phyloP scores from a whole-genome alignment of 352 stramenopile species.

The Globisporangium middletonii region DNA sequence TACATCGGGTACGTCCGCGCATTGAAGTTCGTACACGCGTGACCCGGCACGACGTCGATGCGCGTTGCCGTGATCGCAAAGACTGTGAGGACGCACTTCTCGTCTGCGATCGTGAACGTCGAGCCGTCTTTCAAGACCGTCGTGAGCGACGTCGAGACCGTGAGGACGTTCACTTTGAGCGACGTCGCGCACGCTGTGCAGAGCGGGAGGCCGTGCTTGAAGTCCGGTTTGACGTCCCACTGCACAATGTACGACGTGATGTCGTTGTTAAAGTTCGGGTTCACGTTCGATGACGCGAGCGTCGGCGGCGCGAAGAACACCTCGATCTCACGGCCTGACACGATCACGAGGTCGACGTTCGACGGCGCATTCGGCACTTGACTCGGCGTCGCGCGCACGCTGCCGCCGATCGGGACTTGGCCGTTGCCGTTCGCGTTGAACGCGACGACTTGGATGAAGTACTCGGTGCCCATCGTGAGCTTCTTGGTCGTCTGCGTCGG shows the following conservation, averaged over 20 bases:
- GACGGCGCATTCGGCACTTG: conserved; percentile 86
- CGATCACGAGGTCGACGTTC: conserved; percentile 79
- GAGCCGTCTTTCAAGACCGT: conserved; percentile 25
- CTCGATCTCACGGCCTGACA: conserved; percentile 85
- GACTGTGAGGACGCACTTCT: conserved; percentile 45
- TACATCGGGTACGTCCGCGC: conserved; percentile 38
- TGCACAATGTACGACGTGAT: conserved; percentile 88
- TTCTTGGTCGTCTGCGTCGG: conserved; percentile 48
- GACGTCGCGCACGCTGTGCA: conserved; percentile 39
- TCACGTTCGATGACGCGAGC: conserved; percentile 41
- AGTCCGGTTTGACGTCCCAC: conserved; percentile 71
- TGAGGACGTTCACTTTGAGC: conserved; percentile 33
- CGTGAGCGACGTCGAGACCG: conserved; percentile 26
- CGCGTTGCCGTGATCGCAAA: conserved; percentile 15
- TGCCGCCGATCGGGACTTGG: conserved; percentile 20
- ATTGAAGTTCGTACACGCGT: conserved; percentile 45
- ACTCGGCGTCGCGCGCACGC: conserved; percentile 49
- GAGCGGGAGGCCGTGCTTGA: conserved; percentile 55
- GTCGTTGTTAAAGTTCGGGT: conserved; percentile 71
- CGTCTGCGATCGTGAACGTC: conserved; percentile 44
- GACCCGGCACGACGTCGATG: conserved; percentile 22
- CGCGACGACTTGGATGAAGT: conserved; percentile 72
- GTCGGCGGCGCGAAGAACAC: conserved; percentile 86
- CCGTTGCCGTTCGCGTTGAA: conserved; percentile 77
- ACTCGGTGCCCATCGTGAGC: conserved; percentile 55